Evolutionary conservation across 208 protist species (phyloP), one percentile per base, ranked within the genome.

Genomic region (Leishmania martiniquensis): DNA sequence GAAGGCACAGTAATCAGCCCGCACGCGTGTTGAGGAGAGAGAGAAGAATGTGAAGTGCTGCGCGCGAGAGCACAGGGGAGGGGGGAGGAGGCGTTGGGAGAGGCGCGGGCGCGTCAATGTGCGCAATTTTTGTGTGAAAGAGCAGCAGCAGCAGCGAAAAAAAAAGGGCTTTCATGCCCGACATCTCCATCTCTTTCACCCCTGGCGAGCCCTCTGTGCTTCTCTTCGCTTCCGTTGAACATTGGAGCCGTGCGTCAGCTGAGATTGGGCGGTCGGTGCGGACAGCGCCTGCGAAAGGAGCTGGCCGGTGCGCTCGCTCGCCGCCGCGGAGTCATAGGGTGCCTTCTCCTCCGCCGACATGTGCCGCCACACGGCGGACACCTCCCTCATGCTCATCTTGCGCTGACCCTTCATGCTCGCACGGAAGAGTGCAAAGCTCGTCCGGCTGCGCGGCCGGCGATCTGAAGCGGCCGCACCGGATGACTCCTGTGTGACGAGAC

Each of bases 271-370:
- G 70, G 1, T 22, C 51, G 44, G 47, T 49, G 52, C 29, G 45
- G 55, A 66, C 37, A 7, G 55, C 13, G 44, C 32, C 25, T 75
- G 72, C 9, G 47, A 22, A 25, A 84, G 55, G 20, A 81, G 15
- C 13, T 37, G 59, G 34, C 52, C 63, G 7, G 85, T 91, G 78
- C 89, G 89, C 29, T 60, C 55, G 4, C 17, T 15, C 47, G 92
- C 92, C 1, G 90, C 92, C 55, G 82, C 85, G 17, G 73, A 65
- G 68, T 94, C 92, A 73, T 89, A 96, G 3, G 85, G 81, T 1
- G 82, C 72, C 86, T 94, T 94, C 45, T 90, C 89, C 22, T 34
- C 78, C 9, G 73, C 45, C 12, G 75, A 85, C 84, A 95, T 90
- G 17, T 37, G 9, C 54, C 80, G 72, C 89, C 91, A 95, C 47